A percentile compares a stretch with the other conserved stretches of the same genome.
Conservation (phyloP, 2,329 filamentous ascomycete genomes). For the Cytospora schulzeri region DNA sequence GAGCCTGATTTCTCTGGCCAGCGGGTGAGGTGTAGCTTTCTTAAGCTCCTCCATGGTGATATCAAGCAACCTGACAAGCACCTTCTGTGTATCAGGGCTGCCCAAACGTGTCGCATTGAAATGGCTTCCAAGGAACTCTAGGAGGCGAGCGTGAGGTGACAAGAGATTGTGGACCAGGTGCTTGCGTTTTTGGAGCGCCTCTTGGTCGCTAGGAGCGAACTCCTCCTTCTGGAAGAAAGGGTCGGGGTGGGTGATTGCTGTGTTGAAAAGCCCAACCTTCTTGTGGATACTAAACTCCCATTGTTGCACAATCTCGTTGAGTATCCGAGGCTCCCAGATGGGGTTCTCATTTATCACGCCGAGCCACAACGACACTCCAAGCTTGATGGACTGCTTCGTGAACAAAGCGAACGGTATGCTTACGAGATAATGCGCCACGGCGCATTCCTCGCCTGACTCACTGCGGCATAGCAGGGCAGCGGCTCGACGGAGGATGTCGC, state of each 20-base stretch:
- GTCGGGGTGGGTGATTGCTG: constrained; percentile 68
- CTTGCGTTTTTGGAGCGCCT: constrained; percentile 71
- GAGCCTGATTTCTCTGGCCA: constrained; percentile 90
- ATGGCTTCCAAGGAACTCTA: constrained; percentile 91
- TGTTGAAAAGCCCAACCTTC: constrained; percentile 79
- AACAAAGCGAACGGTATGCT: constrained; percentile 91
- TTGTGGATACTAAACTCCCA: constrained; percentile 85
- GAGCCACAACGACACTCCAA: constrained; percentile 94
- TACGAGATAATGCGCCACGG: constrained; percentile 84
- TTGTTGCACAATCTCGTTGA: constrained; percentile 84
- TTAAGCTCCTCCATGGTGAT: constrained; percentile 76
- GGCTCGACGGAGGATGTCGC: constrained; percentile 80
- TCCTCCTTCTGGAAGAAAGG: constrained; percentile 92
- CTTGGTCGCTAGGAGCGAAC: constrained; percentile 87
- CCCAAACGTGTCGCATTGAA: constrained; percentile 91
- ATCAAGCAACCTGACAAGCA: constrained; percentile 80
- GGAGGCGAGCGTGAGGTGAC: constrained; percentile 79
- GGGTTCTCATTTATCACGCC: constrained; percentile 97
- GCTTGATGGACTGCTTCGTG: constrained; percentile 91
- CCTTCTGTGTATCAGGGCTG: constrained; percentile 76
- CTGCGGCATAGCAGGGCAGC: constrained; percentile 84
- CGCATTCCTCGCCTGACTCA: constrained; percentile 67
- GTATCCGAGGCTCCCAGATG: constrained; percentile 78
- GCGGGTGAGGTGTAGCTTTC: constrained; percentile 73
- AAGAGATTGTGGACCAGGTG: constrained; percentile 80